Conservation (phyloP, 108 stramenopile species). For the Pelagomonas calceolata region DNA sequence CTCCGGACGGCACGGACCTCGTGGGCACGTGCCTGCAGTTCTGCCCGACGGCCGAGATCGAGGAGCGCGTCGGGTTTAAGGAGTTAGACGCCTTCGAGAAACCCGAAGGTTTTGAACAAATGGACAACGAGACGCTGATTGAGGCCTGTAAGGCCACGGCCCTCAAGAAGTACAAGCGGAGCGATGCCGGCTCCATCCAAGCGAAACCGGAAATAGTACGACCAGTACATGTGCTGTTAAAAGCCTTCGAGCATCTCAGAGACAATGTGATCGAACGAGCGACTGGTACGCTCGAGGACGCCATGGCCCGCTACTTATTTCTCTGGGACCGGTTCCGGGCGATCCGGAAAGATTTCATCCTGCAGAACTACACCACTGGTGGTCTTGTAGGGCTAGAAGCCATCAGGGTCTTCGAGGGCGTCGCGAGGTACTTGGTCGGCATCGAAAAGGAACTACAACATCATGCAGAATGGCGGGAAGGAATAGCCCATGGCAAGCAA, state of each 20-base stretch:
- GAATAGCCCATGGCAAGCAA: conserved; percentile 7
- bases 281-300: conserved; percentile 57
- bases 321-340: conserved; percentile 77
- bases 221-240: conserved; percentile 30
- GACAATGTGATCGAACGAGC: conserved; percentile 54
- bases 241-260: not conserved
- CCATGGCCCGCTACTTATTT: conserved; percentile 73
- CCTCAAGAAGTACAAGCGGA: conserved; percentile 69
- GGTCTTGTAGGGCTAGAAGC: conserved; percentile 66
- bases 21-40: not conserved
- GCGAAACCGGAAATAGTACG: conserved; percentile 71
- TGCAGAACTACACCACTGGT: conserved; percentile 76
- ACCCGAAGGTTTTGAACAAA: not conserved
- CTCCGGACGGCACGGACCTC: not conserved
- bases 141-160: not conserved
- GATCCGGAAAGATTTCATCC: conserved; percentile 73
- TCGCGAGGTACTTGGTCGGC: conserved; percentile 75
- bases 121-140: too few species aligned
- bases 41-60: not conserved
- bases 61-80: not conserved
- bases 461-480: conserved; percentile 44
- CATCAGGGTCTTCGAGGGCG: conserved; percentile 73
- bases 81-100: not conserved
- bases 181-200: conserved; percentile 74
- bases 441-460: conserved; percentile 75